Conservation (phyloP, 305 asterid species). For the Caryopteris hybrid region DNA sequence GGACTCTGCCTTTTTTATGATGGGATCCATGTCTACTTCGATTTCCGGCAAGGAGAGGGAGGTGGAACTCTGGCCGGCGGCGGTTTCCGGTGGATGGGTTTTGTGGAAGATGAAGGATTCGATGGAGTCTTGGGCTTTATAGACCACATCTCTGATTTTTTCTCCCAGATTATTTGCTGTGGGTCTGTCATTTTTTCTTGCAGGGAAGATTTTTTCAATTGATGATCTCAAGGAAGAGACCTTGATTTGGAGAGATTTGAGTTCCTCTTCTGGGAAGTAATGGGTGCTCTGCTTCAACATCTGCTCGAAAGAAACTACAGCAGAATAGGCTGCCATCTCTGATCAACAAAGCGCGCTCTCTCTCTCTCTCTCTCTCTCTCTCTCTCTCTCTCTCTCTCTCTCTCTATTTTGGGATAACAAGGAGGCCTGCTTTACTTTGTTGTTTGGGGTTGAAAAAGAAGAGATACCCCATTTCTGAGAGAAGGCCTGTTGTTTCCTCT, state of each 20-base stretch:
- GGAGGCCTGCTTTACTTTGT: no score
- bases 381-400: no score
- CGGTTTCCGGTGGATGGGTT: neutral
- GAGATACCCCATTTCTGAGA: no score
- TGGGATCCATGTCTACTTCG: neutral
- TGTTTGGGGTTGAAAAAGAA: no score
- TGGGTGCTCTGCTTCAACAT: neutral
- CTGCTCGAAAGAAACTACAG: slow-evolving; percentile 16
- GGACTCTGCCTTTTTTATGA: neutral
- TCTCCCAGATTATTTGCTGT: neutral
- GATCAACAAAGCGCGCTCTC: neutral
- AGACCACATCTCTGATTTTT: neutral
- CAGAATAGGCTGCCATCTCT: slow-evolving; percentile 25
- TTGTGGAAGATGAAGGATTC: neutral
- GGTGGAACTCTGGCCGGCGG: neutral
- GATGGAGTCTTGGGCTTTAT: slow-evolving; percentile 3
- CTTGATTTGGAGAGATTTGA: neutral
- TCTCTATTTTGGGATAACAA: no score
- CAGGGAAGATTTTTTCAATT: neutral
- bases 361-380: no score
- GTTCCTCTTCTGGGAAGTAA: neutral
- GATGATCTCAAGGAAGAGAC: neutral
- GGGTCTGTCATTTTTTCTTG: neutral
- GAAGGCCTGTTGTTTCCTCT: no score
- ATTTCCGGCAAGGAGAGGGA: neutral